Evolutionary conservation across 208 protist genomes (phyloP), one percentile per base, ranked within the genome.

Genomic region (Trypanosoma boissoni): DNA sequence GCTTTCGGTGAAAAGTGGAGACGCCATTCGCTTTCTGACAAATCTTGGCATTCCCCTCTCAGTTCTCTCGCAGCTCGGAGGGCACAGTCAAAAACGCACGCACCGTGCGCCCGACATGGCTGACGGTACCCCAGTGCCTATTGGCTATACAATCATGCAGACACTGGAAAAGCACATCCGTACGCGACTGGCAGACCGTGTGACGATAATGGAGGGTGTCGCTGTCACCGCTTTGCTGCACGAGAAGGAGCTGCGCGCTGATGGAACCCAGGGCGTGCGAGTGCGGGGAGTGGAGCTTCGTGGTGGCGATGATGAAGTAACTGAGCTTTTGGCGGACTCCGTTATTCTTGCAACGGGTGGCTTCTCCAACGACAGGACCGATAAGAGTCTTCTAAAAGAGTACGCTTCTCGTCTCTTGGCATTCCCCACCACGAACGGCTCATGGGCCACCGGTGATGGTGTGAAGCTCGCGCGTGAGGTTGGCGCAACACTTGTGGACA

Each of bases 371-470:
- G 80, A 91, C 58, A 58, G 72, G 31, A 68, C 53, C 4, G 21
- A 36, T 27, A 58, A 58, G 37, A 92, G 87, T 7, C 68, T 97
- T n/a, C 63, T 98, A 29, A 46, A 62, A 24, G 71, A 96, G 68
- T 91, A 86, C 64, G 75, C 80, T 9, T 90, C 92, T 14, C 69
- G 86, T 14, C 44, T 95, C 18, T 76, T 64, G 29, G 60, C 76
- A 28, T 75, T 84, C 3, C 88, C 95, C 1, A 97, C 92, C 26
- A 98, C 95, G 14, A 98, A 98, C 74, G 95, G 95, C 39, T 51
- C 72, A 21, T 94, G 66, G 20, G 78, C 86, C 36, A 89, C 76
- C n/a, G 89, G 89, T 58, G 87, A 94, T 52, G 86, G 86, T 42
- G 82, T 92, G 2, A 89, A 88, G 68, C 76, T 82, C 45, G 85